Conservation (phyloP, 2,329 filamentous ascomycete genomes). For the Fusarium concolor region DNA sequence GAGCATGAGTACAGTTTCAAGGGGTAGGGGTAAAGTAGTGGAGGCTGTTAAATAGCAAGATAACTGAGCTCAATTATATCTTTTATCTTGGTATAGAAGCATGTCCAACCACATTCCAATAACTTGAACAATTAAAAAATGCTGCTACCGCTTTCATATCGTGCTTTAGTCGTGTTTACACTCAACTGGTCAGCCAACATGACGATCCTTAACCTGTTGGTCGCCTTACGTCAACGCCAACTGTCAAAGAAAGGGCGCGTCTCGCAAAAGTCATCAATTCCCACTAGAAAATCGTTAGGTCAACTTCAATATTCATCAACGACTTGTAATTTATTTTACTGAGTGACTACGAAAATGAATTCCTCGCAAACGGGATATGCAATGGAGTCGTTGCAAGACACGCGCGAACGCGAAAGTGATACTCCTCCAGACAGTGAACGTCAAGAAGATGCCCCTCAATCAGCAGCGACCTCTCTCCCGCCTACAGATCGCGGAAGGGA, state of each 20-base stretch:
- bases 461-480: constrained; percentile 23
- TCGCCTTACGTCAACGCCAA: constrained; percentile 10
- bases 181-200: neutral
- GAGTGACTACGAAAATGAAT: neutral
- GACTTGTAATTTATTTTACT: neutral
- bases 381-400: neutral
- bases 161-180: too few species aligned
- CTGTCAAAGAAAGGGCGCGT: constrained; percentile 23
- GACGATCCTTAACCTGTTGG: neutral
- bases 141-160: too few species aligned
- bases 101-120: too few species aligned
- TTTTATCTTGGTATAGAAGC: too few species aligned
- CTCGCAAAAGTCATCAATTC: neutral
- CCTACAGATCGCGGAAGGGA: constrained; percentile 47
- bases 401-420: neutral
- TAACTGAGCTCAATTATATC: too few species aligned
- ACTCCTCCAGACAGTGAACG: neutral
- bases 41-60: too few species aligned
- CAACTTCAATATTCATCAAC: neutral
- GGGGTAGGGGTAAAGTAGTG: too few species aligned
- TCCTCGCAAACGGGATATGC: neutral
- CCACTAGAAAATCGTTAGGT: neutral
- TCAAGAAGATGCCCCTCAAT: neutral
- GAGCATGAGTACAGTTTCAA: too few species aligned
- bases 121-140: too few species aligned